Percentiles rank a stretch among this genome's conserved stretches.
Conservation (phyloP, 768 basidiomycete species). For the Boletus insuetus region DNA sequence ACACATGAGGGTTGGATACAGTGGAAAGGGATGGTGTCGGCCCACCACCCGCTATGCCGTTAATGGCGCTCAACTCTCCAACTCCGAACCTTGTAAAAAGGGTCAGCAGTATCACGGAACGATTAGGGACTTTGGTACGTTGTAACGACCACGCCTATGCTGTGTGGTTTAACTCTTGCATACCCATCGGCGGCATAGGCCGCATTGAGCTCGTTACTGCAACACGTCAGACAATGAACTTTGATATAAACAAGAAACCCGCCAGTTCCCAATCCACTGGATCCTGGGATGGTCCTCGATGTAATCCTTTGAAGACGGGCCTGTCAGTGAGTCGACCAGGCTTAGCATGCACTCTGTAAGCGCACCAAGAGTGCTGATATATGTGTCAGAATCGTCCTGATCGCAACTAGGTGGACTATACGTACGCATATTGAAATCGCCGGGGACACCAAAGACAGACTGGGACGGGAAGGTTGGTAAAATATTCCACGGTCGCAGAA, state of each 20-base stretch:
- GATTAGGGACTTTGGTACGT: conserved; percentile 46
- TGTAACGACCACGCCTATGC: conserved; percentile 72
- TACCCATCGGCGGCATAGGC: conserved; percentile 94
- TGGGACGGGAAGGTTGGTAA: conserved; percentile 25
- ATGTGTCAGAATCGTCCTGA: not conserved
- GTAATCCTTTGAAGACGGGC: conserved; percentile 56
- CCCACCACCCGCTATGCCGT: conserved; percentile 75
- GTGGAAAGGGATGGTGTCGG: not conserved
- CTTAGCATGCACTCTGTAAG: not conserved
- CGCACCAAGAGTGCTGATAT: conserved; percentile 29
- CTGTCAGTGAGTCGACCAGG: not conserved
- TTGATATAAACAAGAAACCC: conserved; percentile 4
- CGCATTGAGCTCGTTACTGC: conserved; percentile 80
- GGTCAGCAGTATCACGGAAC: not conserved
- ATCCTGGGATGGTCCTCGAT: conserved; percentile 77
- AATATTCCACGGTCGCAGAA: not conserved
- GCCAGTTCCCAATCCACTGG: conserved; percentile 89
- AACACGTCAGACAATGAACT: not conserved
- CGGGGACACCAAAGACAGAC: conserved; percentile 83
- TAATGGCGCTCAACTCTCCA: conserved; percentile 87
- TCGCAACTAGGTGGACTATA: not conserved
- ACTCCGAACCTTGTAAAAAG: conserved; percentile 68
- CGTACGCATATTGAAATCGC: conserved; percentile 78
- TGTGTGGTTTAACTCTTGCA: conserved; percentile 76
- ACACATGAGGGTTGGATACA: conserved; percentile 1